These are phyloP conservation scores for Sporothrix phasma DNA, from an alignment of 2,329 filamentous ascomycete species.

Conservation along the genomic window DNA sequence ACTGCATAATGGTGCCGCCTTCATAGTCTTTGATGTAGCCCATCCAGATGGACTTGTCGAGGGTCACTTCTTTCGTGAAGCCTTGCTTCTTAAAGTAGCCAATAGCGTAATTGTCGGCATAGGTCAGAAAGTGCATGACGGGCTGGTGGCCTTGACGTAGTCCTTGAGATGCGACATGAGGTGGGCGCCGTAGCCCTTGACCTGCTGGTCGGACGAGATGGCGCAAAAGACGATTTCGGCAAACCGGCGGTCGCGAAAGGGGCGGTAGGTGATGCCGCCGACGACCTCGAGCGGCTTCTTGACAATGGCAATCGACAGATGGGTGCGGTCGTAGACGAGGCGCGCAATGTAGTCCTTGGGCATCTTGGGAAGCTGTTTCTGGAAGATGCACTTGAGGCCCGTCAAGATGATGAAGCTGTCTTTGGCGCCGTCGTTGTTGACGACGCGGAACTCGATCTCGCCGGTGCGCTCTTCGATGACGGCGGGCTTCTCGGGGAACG, in stretches of 20 bases:
- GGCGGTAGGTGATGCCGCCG: constrained; percentile 91
- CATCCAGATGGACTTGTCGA: constrained; percentile 91
- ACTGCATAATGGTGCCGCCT: constrained; percentile 98
- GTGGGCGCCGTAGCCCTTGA: constrained; percentile 96
- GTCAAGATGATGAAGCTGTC: constrained; percentile 92
- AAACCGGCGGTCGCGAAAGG: constrained; percentile 84
- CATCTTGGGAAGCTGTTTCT: constrained; percentile 98
- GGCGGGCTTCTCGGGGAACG: constrained; percentile 88
- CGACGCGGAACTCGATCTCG: constrained; percentile 93
- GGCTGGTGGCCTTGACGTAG: constrained; percentile 93
- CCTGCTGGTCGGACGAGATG: constrained; percentile 94
- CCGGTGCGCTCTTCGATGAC: constrained; percentile 89
- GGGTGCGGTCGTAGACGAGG: constrained; percentile 92
- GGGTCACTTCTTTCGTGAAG: constrained; percentile 95
- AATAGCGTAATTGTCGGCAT: constrained; percentile 97
- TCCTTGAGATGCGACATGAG: constrained; percentile 97
- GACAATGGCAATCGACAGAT: constrained; percentile 92
- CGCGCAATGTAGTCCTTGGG: constrained; percentile 98
- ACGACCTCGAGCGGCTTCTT: constrained; percentile 95
- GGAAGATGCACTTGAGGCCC: constrained; percentile 93
- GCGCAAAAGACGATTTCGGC: constrained; percentile 99
- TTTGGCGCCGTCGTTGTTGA: constrained; percentile 86
- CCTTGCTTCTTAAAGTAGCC: constrained; percentile 99
- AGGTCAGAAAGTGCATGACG: constrained; percentile 98
- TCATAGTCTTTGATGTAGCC: constrained; percentile 99